Percentiles rank a stretch among this genome's conserved stretches.
phyloP scores from a whole-genome alignment of 768 basidiomycete species.

The Phlegmacium glaucopus region DNA sequence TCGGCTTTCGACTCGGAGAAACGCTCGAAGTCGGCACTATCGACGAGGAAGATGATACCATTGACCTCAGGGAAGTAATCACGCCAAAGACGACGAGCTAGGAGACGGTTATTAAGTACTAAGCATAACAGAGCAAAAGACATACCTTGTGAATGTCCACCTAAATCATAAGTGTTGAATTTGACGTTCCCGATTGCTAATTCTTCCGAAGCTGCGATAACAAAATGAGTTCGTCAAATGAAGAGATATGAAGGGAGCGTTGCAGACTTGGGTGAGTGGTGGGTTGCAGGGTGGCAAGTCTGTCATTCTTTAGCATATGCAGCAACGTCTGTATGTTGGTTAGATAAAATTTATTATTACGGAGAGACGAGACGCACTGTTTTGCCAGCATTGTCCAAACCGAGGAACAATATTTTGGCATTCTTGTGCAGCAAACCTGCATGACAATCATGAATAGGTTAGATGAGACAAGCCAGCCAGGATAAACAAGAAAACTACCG shows the following conservation, averaged over 20 bases:
- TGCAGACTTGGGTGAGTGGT: constrained; percentile 93
- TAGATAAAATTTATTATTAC: constrained; percentile 4
- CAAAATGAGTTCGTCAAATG: constrained; percentile 3
- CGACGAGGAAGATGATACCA: constrained; percentile 97
- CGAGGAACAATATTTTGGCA: constrained; percentile 99
- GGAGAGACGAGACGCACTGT: constrained; percentile 55
- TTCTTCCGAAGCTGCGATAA: constrained; percentile 85
- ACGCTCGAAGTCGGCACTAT: constrained; percentile 95
- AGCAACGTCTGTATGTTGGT: constrained; percentile 69
- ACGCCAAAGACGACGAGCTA: constrained; percentile 96
- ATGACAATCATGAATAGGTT: constrained; percentile 8
- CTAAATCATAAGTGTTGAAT: constrained; percentile 98
- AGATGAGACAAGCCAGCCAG: constrained; percentile 2
- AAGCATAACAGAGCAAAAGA: neutral
- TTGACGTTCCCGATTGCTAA: constrained; percentile 98
- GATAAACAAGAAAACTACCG: constrained; percentile 48
- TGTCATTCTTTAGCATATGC: constrained; percentile 99
- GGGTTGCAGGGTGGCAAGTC: constrained; percentile 94
- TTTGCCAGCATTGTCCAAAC: constrained; percentile 98
- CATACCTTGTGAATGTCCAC: constrained; percentile 94
- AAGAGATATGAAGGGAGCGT: neutral
- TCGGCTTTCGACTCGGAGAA: constrained; percentile 97
- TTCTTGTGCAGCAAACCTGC: constrained; percentile 93
- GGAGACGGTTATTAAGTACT: constrained; percentile 1
- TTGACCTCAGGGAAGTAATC: constrained; percentile 99